Evolutionary conservation across 1,139 yeast genomes (phyloP).

Genomic region (Yarrowia galli): DNA sequence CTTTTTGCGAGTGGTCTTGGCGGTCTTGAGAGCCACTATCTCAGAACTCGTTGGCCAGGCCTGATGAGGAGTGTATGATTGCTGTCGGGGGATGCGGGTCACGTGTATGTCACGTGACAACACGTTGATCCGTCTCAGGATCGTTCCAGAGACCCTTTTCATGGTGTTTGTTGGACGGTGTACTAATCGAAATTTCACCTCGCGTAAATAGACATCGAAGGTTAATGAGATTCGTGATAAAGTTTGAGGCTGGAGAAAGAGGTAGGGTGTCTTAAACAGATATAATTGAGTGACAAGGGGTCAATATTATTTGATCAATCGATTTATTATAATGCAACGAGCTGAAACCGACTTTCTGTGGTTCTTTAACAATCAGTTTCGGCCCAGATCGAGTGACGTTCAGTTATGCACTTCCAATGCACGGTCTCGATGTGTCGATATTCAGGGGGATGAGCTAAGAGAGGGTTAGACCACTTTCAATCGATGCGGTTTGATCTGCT

Average conservation of each 20-base stretch:
- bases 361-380: too few relatives aligned
- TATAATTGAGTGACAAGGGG: background rate
- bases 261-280: background rate
- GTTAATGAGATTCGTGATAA: background rate
- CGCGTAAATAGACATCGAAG: background rate
- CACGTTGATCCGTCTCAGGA: background rate
- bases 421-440: background rate
- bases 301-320: too few relatives aligned
- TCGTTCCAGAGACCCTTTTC: background rate
- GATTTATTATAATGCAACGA: too few relatives aligned
- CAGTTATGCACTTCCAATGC: background rate
- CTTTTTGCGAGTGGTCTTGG: background rate
- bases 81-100: background rate
- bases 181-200: background rate
- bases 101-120: slow-evolving; percentile 6
- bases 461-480: too few relatives aligned
- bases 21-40: slow-evolving; percentile 11
- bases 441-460: background rate
- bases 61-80: background rate
- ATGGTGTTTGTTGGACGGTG: background rate
- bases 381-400: background rate
- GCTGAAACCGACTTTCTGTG: background rate
- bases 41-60: slow-evolving; percentile 25
- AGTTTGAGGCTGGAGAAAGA: background rate
- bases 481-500: too few relatives aligned